Base-by-base conservation (phyloP, 225 moss, liverwort and hornwort species). In the Antitrichia curtipendula region DNA sequence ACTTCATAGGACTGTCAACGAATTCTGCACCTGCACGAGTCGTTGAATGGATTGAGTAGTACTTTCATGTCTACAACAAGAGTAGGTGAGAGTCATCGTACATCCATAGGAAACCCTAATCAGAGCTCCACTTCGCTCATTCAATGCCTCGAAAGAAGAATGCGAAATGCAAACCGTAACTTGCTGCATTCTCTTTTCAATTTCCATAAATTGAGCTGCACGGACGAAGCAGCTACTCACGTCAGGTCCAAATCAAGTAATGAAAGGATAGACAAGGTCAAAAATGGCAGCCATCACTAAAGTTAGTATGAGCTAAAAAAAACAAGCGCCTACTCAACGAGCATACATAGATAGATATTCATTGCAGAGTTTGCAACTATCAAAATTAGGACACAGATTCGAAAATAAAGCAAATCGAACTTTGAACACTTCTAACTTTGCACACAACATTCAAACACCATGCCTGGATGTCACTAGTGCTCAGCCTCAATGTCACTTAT, bases 191-290 rank as follows among this genome's bases (percentile, higher is more conserved):
- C 90, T 86, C 88, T 69, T 86, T 59, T 88, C 90, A 76, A 92
- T 92, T 81, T 92, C 92, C 72, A 47, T 50, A 75, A 76, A 88
- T 88, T 86, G 92, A 84, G 92, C 92, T 92, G 92, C 90, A 86
- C 31, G 54, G 27, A 43, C 75, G 84, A 38, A 38, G 23, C 38
- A 32, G 43, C 82, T 22, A 84, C n/a, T 27, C 50, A 80, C 24
- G 77, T 84, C 81, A 92, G 81, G 71, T 57, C 75, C 84, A 84
- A 49, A 78, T 59, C 77, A 83, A 60, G 65, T 13, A 53, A 43
- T 22, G 69, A 13, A 49, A 15, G 50, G 15, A 85, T 45, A 85
- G n/a, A 27, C 38, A 85, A 74, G n/a, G 38, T 28, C 4, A 83
- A 71, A 60, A 47, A 18, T 58, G 65, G 9, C 20, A 85, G 62